phyloP scores from a whole-genome alignment of 2,329 filamentous ascomycete species.

The Calonectria multiphialidica region DNA sequence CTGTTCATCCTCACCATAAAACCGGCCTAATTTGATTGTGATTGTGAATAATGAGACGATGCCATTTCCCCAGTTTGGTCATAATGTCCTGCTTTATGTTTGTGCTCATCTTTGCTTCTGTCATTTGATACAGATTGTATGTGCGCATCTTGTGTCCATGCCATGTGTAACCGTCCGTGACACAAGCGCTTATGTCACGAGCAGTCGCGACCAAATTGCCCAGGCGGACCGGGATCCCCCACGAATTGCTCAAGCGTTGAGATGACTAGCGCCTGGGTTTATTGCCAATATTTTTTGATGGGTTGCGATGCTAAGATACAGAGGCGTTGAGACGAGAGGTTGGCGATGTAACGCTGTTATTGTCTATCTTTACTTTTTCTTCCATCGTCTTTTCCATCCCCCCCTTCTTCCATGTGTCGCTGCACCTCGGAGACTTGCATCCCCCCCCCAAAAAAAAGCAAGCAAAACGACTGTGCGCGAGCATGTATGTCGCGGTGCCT shows the following conservation, averaged over 20 bases:
- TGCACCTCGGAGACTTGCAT: background rate
- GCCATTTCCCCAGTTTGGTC: background rate
- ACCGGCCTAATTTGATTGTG: background rate
- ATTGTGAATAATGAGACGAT: background rate
- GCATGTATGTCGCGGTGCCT: constrained; percentile 3
- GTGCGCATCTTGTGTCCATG: background rate
- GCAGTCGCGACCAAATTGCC: background rate
- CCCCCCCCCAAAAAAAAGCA: too few relatives aligned
- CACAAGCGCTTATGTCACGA: background rate
- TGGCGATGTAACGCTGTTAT: background rate
- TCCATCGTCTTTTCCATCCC: background rate
- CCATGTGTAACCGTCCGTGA: background rate
- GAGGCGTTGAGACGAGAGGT: background rate
- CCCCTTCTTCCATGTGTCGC: background rate
- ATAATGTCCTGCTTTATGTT: background rate
- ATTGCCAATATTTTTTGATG: background rate
- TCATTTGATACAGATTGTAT: background rate
- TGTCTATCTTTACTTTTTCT: background rate
- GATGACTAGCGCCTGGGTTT: background rate
- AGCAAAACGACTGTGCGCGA: background rate
- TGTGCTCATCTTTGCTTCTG: constrained; percentile 1
- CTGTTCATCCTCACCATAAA: constrained; percentile 21
- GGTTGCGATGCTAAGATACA: background rate
- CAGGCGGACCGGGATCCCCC: background rate
- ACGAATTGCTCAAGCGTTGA: background rate